Evolutionary conservation across 805 yeast species (phyloP), one percentile per base, ranked within the genome.

Genomic region (Spathaspora arborariae): DNA sequence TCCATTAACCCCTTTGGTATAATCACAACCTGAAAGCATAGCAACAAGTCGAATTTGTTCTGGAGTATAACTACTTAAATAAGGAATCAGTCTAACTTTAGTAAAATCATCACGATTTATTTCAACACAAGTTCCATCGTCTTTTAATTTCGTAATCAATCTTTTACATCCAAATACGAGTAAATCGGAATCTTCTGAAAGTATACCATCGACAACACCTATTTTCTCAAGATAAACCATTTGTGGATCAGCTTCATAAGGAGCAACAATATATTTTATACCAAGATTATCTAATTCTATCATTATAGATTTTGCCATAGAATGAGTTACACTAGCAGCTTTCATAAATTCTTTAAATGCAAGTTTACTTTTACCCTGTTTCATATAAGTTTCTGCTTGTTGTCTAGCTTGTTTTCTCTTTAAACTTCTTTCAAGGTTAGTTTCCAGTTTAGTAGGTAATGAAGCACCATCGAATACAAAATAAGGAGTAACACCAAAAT

Each of bases 201-300:
- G 74, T 4, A 94, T 87, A 0, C 92, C 98, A 51, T 89, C 85
- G 5, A 89, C 92, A 1, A 81, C 44, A 0, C 92, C 92, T 0
- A 66, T 52, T 48, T 80, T 79, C 60, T 92, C 98, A 38, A 94
- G 73, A 57, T 83, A 89, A 8, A 91, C 98, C 85, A 94, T 80
- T 63, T 94, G 99, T 1, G 99, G 85, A 63, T 94, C 99, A 0
- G 99, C 99, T 67, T 94, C 99, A 61, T 89, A 94, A 0, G 99
- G 99, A 0, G 99, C 98, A 7, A 94, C 99, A 6, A 94, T 79
- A 56, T 79, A 92, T 49, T 74, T 77, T 42, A 94, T 80, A 1
- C 66, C 64, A 40, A 76, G 70, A 11, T 62, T 53, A 53, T 81
- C 82, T 51, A 95, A 73, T 56, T 78, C 84, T 36, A 84, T 85